These are phyloP conservation scores for Multifurca ochricompacta DNA, from an alignment of 768 basidiomycete species.

Conservation along the genomic window DNA sequence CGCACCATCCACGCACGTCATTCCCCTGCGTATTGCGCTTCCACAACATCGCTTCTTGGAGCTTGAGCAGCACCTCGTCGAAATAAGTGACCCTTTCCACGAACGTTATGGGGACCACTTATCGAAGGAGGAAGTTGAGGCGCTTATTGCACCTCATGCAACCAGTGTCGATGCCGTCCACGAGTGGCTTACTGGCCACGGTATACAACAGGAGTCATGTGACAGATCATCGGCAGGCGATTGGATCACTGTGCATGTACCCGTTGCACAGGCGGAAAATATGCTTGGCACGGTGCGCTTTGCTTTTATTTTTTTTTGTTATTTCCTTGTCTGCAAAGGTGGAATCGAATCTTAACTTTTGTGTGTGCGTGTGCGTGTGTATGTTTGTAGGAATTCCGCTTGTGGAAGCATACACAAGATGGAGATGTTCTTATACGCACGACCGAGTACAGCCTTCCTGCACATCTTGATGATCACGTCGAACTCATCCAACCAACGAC, in stretches of 20 bases:
- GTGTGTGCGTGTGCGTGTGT: neutral
- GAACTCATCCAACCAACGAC: slow-evolving; percentile 63
- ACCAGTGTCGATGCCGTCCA: slow-evolving; percentile 42
- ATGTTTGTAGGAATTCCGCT: slow-evolving; percentile 40
- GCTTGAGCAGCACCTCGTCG: slow-evolving; percentile 23
- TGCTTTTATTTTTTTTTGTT: too few relatives aligned
- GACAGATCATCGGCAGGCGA: slow-evolving; percentile 51
- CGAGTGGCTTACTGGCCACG: slow-evolving; percentile 47
- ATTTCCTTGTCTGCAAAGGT: neutral
- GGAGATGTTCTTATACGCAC: slow-evolving; percentile 54
- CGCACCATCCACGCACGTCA: slow-evolving; percentile 38
- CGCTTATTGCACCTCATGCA: slow-evolving; percentile 45
- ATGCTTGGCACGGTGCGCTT: slow-evolving; percentile 52
- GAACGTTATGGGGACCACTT: slow-evolving; percentile 29
- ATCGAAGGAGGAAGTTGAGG: slow-evolving; percentile 53
- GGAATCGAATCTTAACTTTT: too few relatives aligned
- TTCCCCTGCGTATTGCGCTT: slow-evolving; percentile 39
- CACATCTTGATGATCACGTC: slow-evolving; percentile 43
- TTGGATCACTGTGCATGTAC: slow-evolving; percentile 49
- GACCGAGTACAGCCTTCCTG: slow-evolving; percentile 52
- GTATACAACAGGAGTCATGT: slow-evolving; percentile 40
- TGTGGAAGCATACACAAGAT: slow-evolving; percentile 43
- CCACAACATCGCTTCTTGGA: slow-evolving; percentile 21
- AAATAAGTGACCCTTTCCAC: slow-evolving; percentile 24
- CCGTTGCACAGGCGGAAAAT: slow-evolving; percentile 47